Evolutionary conservation across 306 rosid genomes (phyloP).

Genomic region (Corylus americana): DNA sequence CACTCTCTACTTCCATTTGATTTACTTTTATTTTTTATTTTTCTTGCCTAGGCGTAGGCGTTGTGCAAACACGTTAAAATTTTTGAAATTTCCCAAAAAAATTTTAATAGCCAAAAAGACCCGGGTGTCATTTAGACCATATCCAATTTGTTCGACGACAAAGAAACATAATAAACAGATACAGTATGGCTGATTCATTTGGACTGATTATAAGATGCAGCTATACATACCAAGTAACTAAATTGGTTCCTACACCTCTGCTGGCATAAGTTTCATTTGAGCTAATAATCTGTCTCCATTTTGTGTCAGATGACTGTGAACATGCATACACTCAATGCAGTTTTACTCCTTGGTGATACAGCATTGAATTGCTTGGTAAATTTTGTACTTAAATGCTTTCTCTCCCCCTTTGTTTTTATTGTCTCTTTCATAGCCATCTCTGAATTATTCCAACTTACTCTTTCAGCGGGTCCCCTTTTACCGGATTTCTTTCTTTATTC

Average conservation of each 20-base stretch:
- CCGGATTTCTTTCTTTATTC: slow-evolving; percentile 68
- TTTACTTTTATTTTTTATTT: slow-evolving; percentile 7
- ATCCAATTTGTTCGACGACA: slow-evolving; percentile 2
- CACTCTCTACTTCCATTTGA: slow-evolving; percentile 1
- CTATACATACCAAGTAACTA: neutral
- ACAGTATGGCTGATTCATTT: slow-evolving; percentile 6
- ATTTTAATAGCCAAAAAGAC: neutral
- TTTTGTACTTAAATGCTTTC: slow-evolving; percentile 13
- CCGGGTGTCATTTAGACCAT: neutral
- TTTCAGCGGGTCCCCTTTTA: slow-evolving; percentile 53
- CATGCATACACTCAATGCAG: slow-evolving; percentile 67
- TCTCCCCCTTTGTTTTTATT: slow-evolving; percentile 3
- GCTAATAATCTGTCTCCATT: slow-evolving; percentile 28
- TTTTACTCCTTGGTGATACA: slow-evolving; percentile 73
- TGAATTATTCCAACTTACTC: slow-evolving; percentile 27
- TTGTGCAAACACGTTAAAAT: neutral
- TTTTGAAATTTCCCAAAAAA: neutral
- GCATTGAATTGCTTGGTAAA: slow-evolving; percentile 77
- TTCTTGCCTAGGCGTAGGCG: neutral
- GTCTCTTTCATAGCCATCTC: slow-evolving; percentile 20
- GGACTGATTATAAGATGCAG: neutral
- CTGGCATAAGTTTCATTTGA: neutral
- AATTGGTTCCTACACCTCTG: neutral
- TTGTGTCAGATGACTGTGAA: slow-evolving; percentile 64
- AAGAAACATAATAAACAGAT: neutral